Evolutionary conservation across 73 alveolate species (phyloP).

Genomic region (Symbiodinium natans): DNA sequence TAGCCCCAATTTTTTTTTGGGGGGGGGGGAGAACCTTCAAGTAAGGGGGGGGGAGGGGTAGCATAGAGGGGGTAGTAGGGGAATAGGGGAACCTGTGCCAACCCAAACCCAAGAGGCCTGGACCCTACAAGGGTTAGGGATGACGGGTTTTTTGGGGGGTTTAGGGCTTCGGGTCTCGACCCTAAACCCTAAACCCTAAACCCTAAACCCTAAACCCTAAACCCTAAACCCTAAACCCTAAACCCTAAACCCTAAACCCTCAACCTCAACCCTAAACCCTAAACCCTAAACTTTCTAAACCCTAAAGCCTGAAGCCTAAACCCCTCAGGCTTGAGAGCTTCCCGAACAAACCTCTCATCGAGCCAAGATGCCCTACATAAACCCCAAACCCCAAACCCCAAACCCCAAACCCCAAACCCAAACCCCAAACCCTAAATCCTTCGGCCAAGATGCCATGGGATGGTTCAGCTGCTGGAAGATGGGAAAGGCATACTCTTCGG

Average conservation of each 20-base stretch:
- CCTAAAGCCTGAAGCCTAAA: too few species aligned
- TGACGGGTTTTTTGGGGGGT: neutral
- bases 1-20: too few species aligned
- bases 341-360: too few species aligned
- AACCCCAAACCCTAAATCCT: neutral
- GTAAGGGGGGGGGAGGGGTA: too few species aligned
- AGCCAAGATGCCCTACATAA: neutral
- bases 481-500: slow-evolving; percentile 80
- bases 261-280: neutral
- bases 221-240: neutral
- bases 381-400: neutral
- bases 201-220: neutral
- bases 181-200: neutral
- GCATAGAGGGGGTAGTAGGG: too few species aligned
- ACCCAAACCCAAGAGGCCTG: too few species aligned
- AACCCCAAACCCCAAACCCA: neutral
- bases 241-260: neutral
- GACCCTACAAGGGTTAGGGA: too few species aligned
- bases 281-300: too few species aligned
- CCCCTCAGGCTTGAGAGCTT: too few species aligned
- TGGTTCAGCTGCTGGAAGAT: slow-evolving; percentile 70
- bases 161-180: neutral
- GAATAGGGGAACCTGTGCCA: too few species aligned
- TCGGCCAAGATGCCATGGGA: slow-evolving; percentile 13
- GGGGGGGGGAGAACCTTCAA: too few species aligned